Evolutionary conservation across 805 yeast species (phyloP).

Genomic region (Saccharomyces kudriavzevii): DNA sequence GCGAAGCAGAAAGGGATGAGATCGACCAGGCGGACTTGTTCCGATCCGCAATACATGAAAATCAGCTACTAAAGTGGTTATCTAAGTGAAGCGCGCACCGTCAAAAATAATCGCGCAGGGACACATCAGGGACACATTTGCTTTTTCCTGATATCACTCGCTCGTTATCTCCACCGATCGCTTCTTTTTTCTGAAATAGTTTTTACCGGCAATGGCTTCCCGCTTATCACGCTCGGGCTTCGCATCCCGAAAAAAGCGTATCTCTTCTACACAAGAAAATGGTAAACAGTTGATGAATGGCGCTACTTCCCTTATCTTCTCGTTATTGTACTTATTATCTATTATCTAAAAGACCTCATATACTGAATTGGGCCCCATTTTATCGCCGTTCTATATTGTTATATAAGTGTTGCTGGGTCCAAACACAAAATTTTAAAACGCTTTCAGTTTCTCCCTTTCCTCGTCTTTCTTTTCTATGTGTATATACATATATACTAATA

Average conservation of each 20-base stretch:
- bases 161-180: not conserved
- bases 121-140: not conserved
- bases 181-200: not conserved
- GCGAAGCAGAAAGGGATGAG: not conserved
- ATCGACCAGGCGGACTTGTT: constrained; percentile 1
- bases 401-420: not conserved
- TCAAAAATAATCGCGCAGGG: not conserved
- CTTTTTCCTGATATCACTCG: not conserved
- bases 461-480: not conserved
- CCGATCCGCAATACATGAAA: not conserved
- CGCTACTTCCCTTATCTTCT: constrained; percentile 1
- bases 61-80: not conserved
- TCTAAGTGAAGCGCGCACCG: not conserved
- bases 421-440: not conserved
- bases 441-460: not conserved
- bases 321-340: not conserved
- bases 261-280: constrained; percentile 5
- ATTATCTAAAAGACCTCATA: not conserved
- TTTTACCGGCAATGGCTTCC: constrained; percentile 1
- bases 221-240: constrained; percentile 1
- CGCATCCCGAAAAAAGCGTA: constrained; percentile 4
- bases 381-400: not conserved
- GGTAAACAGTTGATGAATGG: not conserved
- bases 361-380: not conserved
- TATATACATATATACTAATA: too few relatives aligned